Conservation (phyloP, 2,329 filamentous ascomycete genomes). For the Eutypella sp. region DNA sequence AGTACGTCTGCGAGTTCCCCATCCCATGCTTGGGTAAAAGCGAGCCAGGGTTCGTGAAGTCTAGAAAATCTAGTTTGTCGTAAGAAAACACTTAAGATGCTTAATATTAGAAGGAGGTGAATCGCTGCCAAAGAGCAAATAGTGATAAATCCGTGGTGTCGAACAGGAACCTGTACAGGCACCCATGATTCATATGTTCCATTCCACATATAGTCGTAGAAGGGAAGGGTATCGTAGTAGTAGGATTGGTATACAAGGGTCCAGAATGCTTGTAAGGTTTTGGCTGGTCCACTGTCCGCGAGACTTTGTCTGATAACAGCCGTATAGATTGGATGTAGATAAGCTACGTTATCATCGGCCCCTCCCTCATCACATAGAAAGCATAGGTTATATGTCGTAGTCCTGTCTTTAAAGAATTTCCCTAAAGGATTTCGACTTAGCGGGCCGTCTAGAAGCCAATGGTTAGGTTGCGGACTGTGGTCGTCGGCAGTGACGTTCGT, state of each 20-base stretch:
- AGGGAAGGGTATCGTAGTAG: conserved; percentile 5
- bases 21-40: conserved; percentile 3
- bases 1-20: conserved; percentile 3
- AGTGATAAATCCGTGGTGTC: neutral
- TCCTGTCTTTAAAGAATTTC: neutral
- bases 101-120: conserved; percentile 2
- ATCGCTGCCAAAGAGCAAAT: neutral
- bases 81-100: neutral
- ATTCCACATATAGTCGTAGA: conserved; percentile 5
- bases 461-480: neutral
- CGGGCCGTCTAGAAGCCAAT: neutral
- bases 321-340: conserved; percentile 4
- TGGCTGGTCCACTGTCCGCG: neutral
- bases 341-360: neutral
- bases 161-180: conserved; percentile 1
- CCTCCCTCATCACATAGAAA: neutral
- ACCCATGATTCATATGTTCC: conserved; percentile 1
- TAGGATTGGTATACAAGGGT: conserved; percentile 5
- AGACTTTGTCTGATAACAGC: conserved; percentile 1
- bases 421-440: conserved; percentile 3
- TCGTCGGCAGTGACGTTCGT: neutral
- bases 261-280: conserved; percentile 5
- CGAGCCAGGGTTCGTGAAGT: conserved; percentile 5
- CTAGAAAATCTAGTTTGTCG: conserved; percentile 3
- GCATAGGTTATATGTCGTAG: conserved; percentile 3